phyloP scores from a whole-genome alignment of 1,139 yeast species.

The Pneumocystis carinii region DNA sequence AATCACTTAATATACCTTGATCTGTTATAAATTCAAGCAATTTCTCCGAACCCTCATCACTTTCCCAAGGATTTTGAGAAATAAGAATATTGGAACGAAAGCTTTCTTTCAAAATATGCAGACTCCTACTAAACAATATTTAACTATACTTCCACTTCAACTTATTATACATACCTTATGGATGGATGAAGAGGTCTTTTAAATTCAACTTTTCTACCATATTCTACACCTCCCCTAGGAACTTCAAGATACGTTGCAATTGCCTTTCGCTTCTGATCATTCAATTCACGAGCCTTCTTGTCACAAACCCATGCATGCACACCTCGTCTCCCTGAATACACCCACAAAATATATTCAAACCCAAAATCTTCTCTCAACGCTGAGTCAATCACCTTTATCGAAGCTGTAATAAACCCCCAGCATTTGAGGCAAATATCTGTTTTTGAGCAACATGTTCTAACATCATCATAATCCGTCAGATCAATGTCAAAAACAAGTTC shows the following conservation, averaged over 20 bases:
- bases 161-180: constrained; percentile 24
- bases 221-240: constrained; percentile 38
- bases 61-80: constrained; percentile 78
- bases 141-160: not conserved
- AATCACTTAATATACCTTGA: constrained; percentile 19
- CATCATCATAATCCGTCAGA: constrained; percentile 88
- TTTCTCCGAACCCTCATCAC: constrained; percentile 37
- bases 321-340: constrained; percentile 96
- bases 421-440: constrained; percentile 77
- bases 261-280: constrained; percentile 59
- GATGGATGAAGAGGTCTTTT: constrained; percentile 85
- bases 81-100: constrained; percentile 53
- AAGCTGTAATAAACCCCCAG: constrained; percentile 88
- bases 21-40: constrained; percentile 53
- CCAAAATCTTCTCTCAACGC: constrained; percentile 82
- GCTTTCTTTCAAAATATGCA: constrained; percentile 46
- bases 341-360: constrained; percentile 77
- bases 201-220: constrained; percentile 34
- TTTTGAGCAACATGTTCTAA: constrained; percentile 84
- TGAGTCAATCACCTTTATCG: constrained; percentile 56
- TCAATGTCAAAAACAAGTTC: constrained; percentile 94
- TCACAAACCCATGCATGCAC: constrained; percentile 99
- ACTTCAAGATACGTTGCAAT: constrained; percentile 75
- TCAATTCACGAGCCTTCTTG: constrained; percentile 55
- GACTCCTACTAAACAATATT: constrained; percentile 26